Conservation (phyloP, 2,329 filamentous ascomycete genomes). For the Fusarium continuum region DNA sequence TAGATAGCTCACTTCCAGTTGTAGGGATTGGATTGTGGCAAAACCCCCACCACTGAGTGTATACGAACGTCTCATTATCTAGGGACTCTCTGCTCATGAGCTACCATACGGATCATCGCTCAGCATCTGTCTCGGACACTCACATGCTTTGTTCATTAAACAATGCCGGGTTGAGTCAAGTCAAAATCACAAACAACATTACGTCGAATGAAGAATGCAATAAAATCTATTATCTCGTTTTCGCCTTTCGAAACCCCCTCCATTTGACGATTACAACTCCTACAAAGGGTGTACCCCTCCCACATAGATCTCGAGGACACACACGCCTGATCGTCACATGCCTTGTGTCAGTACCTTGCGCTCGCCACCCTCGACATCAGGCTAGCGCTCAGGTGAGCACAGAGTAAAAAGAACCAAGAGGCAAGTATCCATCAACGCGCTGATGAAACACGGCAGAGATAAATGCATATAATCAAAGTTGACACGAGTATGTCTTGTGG, state of each 20-base stretch:
- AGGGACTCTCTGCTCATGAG: no score
- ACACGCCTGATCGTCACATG: slow-evolving; percentile 11
- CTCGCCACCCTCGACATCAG: not conserved
- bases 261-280: slow-evolving; percentile 26
- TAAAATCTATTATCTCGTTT: slow-evolving; percentile 43
- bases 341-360: slow-evolving; percentile 2
- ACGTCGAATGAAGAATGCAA: slow-evolving; percentile 18
- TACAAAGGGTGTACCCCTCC: slow-evolving; percentile 1
- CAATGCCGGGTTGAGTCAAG: no score
- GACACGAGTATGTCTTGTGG: slow-evolving; percentile 2
- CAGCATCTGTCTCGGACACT: no score
- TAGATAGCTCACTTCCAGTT: no score
- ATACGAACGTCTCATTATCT: no score
- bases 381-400: not conserved
- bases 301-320: slow-evolving; percentile 9
- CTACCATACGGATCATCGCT: no score
- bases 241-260: slow-evolving; percentile 33
- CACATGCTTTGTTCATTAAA: no score
- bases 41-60: no score
- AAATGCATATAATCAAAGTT: not conserved
- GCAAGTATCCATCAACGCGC: not conserved
- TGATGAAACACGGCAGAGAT: not conserved
- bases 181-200: not conserved
- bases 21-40: no score
- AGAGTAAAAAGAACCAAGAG: not conserved